These are phyloP conservation scores for Lyophyllum decastes DNA, from an alignment of 768 basidiomycete species.

Conservation along the genomic window DNA sequence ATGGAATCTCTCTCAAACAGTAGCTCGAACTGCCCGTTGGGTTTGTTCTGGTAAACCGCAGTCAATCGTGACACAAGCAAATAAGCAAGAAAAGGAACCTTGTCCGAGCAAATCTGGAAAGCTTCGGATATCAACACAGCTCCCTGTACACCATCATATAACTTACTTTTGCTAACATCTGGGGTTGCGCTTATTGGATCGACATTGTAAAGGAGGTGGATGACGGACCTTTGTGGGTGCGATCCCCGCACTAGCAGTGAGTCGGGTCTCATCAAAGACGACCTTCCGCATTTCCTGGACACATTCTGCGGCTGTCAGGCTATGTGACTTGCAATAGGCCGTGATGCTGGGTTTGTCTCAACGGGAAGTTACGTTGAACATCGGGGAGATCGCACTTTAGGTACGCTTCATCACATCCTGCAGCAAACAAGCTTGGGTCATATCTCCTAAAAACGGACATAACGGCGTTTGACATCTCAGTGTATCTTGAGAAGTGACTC, in stretches of 20 bases:
- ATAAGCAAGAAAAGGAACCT: conserved; percentile 39
- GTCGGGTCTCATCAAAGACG: conserved; percentile 74
- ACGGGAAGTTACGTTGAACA: background rate
- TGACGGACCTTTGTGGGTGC: conserved; percentile 85
- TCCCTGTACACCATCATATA: background rate
- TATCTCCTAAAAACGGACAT: conserved; percentile 72
- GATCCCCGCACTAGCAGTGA: conserved; percentile 95
- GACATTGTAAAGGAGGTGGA: conserved; percentile 10
- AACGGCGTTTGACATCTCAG: conserved; percentile 69
- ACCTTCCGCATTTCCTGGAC: conserved; percentile 74
- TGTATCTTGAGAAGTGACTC: conserved; percentile 60
- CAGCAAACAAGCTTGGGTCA: conserved; percentile 73
- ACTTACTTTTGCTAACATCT: conserved; percentile 91
- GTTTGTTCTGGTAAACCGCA: conserved; percentile 70
- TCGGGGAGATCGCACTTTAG: conserved; percentile 64
- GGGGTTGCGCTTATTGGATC: conserved; percentile 16
- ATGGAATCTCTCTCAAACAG: conserved; percentile 65
- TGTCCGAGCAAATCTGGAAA: conserved; percentile 87
- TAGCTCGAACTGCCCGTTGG: conserved; percentile 87
- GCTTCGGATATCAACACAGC: background rate
- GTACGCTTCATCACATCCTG: conserved; percentile 90
- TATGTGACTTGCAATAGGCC: conserved; percentile 70
- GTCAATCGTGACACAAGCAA: background rate
- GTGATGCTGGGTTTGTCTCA: conserved; percentile 63
- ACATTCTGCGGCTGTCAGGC: conserved; percentile 68